A percentile compares a stretch with the other conserved stretches of the same genome.
Evolutionary conservation across 495 filamentous ascomycete genomes (phyloP).

Genomic region (Podospora conica): DNA sequence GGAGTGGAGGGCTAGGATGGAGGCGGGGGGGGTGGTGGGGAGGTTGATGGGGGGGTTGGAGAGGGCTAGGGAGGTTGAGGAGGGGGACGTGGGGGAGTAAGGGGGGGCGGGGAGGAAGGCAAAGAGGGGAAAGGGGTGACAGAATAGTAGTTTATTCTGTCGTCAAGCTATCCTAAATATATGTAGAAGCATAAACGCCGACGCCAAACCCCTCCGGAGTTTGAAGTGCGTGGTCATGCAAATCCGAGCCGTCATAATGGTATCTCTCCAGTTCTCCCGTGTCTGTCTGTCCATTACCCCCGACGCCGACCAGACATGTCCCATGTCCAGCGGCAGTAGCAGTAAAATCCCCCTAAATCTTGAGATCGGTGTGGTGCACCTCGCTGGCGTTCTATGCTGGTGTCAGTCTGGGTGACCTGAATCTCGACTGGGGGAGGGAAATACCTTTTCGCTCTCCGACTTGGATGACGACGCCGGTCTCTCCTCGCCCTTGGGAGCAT

Average conservation of each 20-base stretch:
- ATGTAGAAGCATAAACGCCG: background rate
- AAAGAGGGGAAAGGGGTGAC: background rate
- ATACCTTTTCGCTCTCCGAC: background rate
- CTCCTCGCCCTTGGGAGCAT: background rate
- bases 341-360: background rate
- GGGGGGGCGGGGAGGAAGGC: too few species aligned
- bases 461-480: background rate
- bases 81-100: background rate
- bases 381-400: background rate
- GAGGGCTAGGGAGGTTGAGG: background rate
- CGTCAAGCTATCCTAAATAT: background rate
- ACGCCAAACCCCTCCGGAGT: background rate
- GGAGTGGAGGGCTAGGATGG: background rate
- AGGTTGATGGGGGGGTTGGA: background rate
- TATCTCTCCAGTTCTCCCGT: background rate
- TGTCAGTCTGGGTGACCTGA: background rate
- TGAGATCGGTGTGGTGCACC: conserved; percentile 1
- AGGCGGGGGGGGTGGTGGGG: background rate
- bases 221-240: background rate
- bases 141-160: background rate
- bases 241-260: background rate
- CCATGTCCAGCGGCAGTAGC: background rate
- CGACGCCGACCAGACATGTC: background rate
- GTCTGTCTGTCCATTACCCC: background rate
- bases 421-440: background rate